phyloP scores from a whole-genome alignment of 768 basidiomycete genomes.

The Tricholoma furcatifolium region DNA sequence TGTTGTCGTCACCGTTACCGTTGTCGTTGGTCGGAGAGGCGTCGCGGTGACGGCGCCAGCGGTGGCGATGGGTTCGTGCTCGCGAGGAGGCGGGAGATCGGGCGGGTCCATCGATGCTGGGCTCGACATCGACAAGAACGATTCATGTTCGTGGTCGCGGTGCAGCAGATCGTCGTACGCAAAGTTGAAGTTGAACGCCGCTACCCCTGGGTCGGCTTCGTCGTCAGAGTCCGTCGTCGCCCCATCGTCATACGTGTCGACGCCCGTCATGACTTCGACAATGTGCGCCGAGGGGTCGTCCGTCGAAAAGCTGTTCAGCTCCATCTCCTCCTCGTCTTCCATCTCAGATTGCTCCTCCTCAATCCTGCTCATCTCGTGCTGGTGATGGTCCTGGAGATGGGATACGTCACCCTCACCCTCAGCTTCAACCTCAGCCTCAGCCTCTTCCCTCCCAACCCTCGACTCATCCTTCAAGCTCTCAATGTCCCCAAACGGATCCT shows the following conservation, averaged over 20 bases:
- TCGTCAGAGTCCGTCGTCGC: conserved; percentile 55
- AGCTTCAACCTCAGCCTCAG: no score
- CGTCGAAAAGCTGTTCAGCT: conserved; percentile 70
- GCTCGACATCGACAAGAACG: conserved; percentile 9
- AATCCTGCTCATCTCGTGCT: conserved; percentile 46
- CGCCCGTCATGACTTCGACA: conserved; percentile 51
- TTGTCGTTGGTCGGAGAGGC: conserved; percentile 23
- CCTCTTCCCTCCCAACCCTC: conserved; percentile 26
- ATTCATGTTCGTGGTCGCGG: no score
- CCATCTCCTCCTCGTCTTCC: conserved; percentile 67
- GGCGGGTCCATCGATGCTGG: conserved; percentile 10
- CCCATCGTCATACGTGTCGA: conserved; percentile 37
- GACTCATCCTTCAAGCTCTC: conserved; percentile 79
- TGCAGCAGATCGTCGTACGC: conserved; percentile 34
- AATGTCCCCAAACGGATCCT: conserved; percentile 91
- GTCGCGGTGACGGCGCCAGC: conserved; percentile 15
- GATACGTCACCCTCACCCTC: conserved; percentile 20
- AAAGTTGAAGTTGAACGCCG: no score
- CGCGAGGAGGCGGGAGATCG: neutral
- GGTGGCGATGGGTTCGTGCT: no score
- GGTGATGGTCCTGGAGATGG: conserved; percentile 12
- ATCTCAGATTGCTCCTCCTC: conserved; percentile 49
- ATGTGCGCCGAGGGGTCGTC: conserved; percentile 57
- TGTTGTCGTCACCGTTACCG: conserved; percentile 28
- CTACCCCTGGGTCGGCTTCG: conserved; percentile 30